Base-by-base conservation (phyloP, 441 rosid species). In the Gossypium schwendimanii region DNA sequence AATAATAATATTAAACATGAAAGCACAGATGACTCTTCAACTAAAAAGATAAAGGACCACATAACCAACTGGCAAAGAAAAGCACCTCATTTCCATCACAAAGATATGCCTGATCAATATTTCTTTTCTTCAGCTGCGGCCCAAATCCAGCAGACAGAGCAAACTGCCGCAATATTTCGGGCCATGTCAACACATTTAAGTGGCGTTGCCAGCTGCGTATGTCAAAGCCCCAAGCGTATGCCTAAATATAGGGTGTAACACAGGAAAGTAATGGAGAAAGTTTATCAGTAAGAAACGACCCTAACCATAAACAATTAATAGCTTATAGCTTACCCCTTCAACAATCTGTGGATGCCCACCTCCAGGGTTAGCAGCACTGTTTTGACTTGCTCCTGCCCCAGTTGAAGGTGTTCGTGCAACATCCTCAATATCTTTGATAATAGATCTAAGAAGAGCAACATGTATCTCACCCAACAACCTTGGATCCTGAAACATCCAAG, bases 191-290 rank as follows among this genome's bases (percentile, higher is more conserved):
- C 72, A 88, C 87, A 77, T 86, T 91, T 80, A 96, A 82, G 83
- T 88, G 93, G 68, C 69, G 86, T 78, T 96, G 96, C 99, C 99
- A 96, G 78, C 85, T 88, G 76, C 87, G 86, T 63, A 96, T 88
- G 81, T 96, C 98, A 80, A 96, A 96, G 66, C 99, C 99, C 99
- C 99, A 96, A 49, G 84, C 73, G 83, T 96, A 93, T 28, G 98
- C 98, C 98, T 96, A 68, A 77, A 73, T 71, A 75, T 28, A 63
- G 28, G 26, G 41, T 18, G n/a, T 64, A 76, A 41, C 59, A 49
- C 15, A 72, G 17, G 49, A 49, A 71, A 52, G 28, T 14, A 73
- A 70, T n/a, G 58, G 71, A 14, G 10, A 70, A 60, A 52, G 23
- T 41, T 50, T 73, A 80, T 73, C 75, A 73, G 69, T 74, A 80